These are phyloP conservation scores for Colletotrichum musae DNA, from an alignment of 2,329 filamentous ascomycete species.

Conservation along the genomic window DNA sequence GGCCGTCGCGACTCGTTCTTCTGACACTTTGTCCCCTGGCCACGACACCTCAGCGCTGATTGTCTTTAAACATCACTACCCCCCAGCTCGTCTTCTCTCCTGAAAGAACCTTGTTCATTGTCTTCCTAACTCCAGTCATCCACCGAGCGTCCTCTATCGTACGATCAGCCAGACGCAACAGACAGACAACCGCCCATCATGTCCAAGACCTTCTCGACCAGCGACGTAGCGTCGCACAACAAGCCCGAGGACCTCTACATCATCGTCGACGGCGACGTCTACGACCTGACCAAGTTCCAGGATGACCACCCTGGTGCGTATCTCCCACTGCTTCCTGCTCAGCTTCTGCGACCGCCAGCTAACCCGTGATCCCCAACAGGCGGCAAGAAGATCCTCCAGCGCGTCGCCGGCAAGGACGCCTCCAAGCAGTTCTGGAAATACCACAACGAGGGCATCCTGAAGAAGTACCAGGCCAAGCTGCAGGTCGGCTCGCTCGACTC, in stretches of 20 bases:
- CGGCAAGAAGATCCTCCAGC: conserved; percentile 75
- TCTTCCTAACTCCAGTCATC: conserved; percentile 1
- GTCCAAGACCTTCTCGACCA: conserved; percentile 87
- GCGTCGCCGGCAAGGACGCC: conserved; percentile 76
- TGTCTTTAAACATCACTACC: conserved; percentile 31
- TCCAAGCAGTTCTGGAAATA: conserved; percentile 80
- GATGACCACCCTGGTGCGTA: conserved; percentile 84
- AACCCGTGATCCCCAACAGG: conserved; percentile 51
- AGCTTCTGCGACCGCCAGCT: not conserved
- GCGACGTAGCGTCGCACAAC: conserved; percentile 93
- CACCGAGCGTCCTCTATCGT: conserved; percentile 16
- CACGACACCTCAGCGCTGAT: conserved; percentile 13
- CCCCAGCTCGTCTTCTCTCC: conserved; percentile 10
- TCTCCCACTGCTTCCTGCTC: not conserved
- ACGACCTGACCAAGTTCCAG: conserved; percentile 91
- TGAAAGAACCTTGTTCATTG: conserved; percentile 20
- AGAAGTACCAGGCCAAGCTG: conserved; percentile 85
- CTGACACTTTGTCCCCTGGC: conserved; percentile 25
- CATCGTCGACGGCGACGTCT: conserved; percentile 94
- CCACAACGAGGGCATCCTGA: conserved; percentile 89
- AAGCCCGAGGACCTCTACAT: conserved; percentile 90
- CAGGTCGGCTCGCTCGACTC: conserved; percentile 90
- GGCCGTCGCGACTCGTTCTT: conserved; percentile 41
- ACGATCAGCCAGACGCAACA: conserved; percentile 11
- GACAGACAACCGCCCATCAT: conserved; percentile 62